Base-by-base conservation (phyloP, 2,329 filamentous ascomycete genomes). In the Aspergillus costaricaensis region DNA sequence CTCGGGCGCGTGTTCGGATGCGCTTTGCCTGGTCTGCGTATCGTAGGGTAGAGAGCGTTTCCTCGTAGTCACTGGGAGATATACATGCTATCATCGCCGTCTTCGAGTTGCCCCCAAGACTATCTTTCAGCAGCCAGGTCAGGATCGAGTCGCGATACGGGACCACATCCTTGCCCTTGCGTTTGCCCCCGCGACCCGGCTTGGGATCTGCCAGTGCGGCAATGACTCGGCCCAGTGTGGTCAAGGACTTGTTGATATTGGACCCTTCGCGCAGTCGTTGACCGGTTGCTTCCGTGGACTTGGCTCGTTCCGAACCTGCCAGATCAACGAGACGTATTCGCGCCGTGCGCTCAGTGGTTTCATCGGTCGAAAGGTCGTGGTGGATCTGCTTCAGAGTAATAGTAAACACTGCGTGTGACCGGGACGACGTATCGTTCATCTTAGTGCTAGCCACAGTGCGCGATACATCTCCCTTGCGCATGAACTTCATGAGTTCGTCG, bases 11-110 rank as follows among this genome's bases (percentile, higher is more conserved):
- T 36, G 93, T 98, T 72, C 93, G 92, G 79, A 99, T 99, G 59
- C 91, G 90, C 82, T 99, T 99, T 62, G 95, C 95, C 78, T 98
- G 94, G 76, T 99, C 94, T 19, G 95, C 95, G 76, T 99, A 99
- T 39, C 95, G 91, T 12, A 99, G 86, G 1, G 95, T 99, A 2
- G 92, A 96, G 1, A 99, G 85, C 0, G 95, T 99, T 76, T 99
- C 95, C 59, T 99, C 95, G 73, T 99, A 98, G 79, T 99, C 95
- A 0, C 91, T 89, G 0, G 95, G 95, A 5, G 92, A 89, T 68
- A 99, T 96, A 75, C 95, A 98, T 8, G 95, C 95, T 70, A 99
- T 97, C 95, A 99, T 99, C 63, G 95, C 95, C 9, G 95, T 99
- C 79, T 98, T 99, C 72, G 89, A 94, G 83, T 99, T 99, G 58